phyloP scores from a whole-genome alignment of 371 early-diverging fungal genomes.

The Rhizopus microsporus region DNA sequence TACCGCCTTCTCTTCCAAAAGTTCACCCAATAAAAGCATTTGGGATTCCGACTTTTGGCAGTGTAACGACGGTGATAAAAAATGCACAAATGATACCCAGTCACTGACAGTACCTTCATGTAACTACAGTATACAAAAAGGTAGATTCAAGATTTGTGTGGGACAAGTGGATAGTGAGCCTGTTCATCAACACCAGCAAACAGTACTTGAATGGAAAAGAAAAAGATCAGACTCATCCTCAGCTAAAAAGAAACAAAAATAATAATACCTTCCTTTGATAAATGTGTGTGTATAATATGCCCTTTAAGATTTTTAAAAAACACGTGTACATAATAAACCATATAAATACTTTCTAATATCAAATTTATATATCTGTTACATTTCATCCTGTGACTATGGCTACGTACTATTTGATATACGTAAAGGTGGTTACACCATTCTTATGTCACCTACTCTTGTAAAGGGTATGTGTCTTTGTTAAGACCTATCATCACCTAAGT shows the following conservation, averaged over 20 bases:
- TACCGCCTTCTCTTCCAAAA: constrained; percentile 25
- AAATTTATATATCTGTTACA: background rate
- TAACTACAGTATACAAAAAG: constrained; percentile 30
- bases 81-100: constrained; percentile 20
- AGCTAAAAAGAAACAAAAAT: constrained; percentile 11
- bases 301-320: background rate
- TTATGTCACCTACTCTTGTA: too few relatives aligned
- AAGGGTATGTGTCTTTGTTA: too few relatives aligned
- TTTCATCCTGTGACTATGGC: background rate
- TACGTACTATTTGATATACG: too few relatives aligned
- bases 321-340: constrained; percentile 6
- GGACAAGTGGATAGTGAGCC: constrained; percentile 34
- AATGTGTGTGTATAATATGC: constrained; percentile 12
- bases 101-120: constrained; percentile 12
- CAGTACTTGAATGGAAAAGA: constrained; percentile 46
- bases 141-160: constrained; percentile 45
- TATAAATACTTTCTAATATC: background rate
- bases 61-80: constrained; percentile 5
- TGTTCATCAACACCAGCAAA: constrained; percentile 31
- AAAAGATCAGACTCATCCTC: constrained; percentile 38
- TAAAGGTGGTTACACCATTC: too few relatives aligned
- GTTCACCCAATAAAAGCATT: constrained; percentile 29
- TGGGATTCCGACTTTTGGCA: constrained; percentile 52
- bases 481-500: too few relatives aligned
- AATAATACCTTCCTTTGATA: constrained; percentile 1